Evolutionary conservation across 768 basidiomycete species (phyloP).

Genomic region (Rhizopogon roseolus): DNA sequence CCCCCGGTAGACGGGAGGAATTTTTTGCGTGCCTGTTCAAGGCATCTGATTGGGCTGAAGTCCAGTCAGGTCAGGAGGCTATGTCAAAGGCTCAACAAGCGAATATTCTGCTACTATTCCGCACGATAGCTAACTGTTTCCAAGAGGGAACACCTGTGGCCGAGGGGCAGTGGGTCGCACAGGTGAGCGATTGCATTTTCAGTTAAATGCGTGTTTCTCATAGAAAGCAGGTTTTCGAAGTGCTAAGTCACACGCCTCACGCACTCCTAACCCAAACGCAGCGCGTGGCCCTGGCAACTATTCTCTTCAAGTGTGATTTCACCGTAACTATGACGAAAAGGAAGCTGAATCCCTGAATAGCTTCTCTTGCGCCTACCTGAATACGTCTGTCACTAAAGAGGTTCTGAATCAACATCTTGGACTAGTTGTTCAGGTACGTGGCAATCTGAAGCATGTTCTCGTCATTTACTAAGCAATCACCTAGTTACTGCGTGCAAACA

Average conservation of each 20-base stretch:
- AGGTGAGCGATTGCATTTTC: slow-evolving; percentile 29
- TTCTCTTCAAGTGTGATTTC: slow-evolving; percentile 79
- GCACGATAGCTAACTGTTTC: slow-evolving; percentile 78
- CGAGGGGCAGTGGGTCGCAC: slow-evolving; percentile 46
- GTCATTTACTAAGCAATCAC: slow-evolving; percentile 5
- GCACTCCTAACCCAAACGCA: slow-evolving; percentile 60
- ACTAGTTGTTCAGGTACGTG: slow-evolving; percentile 41
- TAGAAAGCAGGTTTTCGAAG: slow-evolving; percentile 49
- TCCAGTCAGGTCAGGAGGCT: slow-evolving; percentile 45
- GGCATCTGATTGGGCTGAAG: slow-evolving; percentile 57
- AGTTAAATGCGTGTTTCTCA: slow-evolving; percentile 4
- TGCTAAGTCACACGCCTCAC: slow-evolving; percentile 47
- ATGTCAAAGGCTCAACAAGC: slow-evolving; percentile 74
- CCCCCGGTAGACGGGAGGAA: slow-evolving; percentile 36
- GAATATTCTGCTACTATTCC: slow-evolving; percentile 75
- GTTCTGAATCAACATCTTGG: slow-evolving; percentile 39
- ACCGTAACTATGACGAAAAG: neutral
- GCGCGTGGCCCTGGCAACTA: slow-evolving; percentile 73
- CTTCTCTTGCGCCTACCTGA: slow-evolving; percentile 56
- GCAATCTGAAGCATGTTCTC: neutral
- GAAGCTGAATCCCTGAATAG: slow-evolving; percentile 29
- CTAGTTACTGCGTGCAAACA: slow-evolving; percentile 34
- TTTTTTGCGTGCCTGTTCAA: slow-evolving; percentile 62
- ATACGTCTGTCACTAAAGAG: slow-evolving; percentile 33
- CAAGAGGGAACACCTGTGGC: slow-evolving; percentile 44